Evolutionary conservation across 73 alveolate genomes (phyloP).

Genomic region (Diophrys appendiculata): DNA sequence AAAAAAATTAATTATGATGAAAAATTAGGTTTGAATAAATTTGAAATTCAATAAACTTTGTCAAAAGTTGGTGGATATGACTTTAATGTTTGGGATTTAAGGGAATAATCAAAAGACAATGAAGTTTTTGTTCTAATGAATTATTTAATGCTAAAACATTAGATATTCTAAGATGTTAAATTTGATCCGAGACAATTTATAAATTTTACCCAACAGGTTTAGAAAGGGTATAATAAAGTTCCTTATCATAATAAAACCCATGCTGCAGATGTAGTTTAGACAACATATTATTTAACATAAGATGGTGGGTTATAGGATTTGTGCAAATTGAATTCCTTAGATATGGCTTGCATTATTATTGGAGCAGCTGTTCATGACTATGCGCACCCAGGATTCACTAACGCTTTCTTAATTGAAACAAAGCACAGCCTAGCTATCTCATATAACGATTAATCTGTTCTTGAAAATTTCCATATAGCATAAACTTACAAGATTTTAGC

Average conservation of each 20-base stretch:
- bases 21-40: not conserved
- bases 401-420: conserved; percentile 49
- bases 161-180: conserved; percentile 1
- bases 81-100: conserved; percentile 13
- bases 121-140: conserved; percentile 11
- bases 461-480: conserved; percentile 69
- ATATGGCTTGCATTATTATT: conserved; percentile 59
- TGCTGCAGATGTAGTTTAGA: conserved; percentile 23
- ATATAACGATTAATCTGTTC: conserved; percentile 66
- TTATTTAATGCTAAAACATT: not conserved
- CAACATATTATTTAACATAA: conserved; percentile 9
- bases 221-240: conserved; percentile 17
- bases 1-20: not conserved
- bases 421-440: conserved; percentile 46
- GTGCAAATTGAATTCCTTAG: conserved; percentile 57
- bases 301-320: conserved; percentile 22
- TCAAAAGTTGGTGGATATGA: conserved; percentile 1
- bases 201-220: conserved; percentile 3
- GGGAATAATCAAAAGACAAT: conserved; percentile 8
- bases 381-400: conserved; percentile 79
- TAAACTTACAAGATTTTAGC: conserved; percentile 46
- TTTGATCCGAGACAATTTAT: not conserved
- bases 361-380: conserved; percentile 74
- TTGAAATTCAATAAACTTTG: not conserved
- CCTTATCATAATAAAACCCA: conserved; percentile 39